phyloP scores from a whole-genome alignment of 1,284 basidiomycete genomes.

The Microbotryum silenes-acaulis region DNA sequence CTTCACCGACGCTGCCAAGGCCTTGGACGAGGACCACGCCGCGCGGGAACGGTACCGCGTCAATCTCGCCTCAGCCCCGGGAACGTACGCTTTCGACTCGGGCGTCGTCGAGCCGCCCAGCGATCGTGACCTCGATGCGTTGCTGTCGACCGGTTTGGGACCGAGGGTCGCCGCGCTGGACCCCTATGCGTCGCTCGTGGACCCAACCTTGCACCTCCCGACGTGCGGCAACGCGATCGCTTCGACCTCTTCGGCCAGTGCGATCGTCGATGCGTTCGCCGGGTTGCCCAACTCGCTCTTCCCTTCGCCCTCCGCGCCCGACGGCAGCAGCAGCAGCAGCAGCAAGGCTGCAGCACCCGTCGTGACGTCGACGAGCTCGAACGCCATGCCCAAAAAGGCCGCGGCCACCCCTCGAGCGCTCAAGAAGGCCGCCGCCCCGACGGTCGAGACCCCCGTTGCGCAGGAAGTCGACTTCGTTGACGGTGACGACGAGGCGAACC shows the following conservation, averaged over 20 bases:
- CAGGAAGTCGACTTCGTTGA: constrained; percentile 13
- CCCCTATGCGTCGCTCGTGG: constrained; percentile 12
- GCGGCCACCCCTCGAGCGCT: not conserved
- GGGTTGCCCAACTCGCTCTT: too few species aligned
- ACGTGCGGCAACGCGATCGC: constrained; percentile 1
- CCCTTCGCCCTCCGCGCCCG: too few species aligned
- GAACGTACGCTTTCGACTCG: not conserved
- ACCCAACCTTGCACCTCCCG: constrained; percentile 22
- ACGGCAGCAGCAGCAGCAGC: too few species aligned
- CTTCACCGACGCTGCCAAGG: constrained; percentile 3
- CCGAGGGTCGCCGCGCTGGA: not conserved
- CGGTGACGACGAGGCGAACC: constrained; percentile 27
- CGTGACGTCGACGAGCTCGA: too few species aligned
- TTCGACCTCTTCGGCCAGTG: constrained; percentile 3
- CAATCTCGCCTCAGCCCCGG: not conserved
- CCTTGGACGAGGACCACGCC: too few species aligned
- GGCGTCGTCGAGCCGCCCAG: constrained; percentile 1
- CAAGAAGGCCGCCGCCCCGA: not conserved
- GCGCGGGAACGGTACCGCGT: not conserved
- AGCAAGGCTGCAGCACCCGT: too few species aligned
- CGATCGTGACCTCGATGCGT: constrained; percentile 3
- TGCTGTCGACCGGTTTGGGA: not conserved
- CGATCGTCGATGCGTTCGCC: too few species aligned
- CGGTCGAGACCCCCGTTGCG: constrained; percentile 9
- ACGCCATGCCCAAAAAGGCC: constrained; percentile 1